Base-by-base conservation (phyloP, 1,284 basidiomycete genomes). In the Trametes sp. region DNA sequence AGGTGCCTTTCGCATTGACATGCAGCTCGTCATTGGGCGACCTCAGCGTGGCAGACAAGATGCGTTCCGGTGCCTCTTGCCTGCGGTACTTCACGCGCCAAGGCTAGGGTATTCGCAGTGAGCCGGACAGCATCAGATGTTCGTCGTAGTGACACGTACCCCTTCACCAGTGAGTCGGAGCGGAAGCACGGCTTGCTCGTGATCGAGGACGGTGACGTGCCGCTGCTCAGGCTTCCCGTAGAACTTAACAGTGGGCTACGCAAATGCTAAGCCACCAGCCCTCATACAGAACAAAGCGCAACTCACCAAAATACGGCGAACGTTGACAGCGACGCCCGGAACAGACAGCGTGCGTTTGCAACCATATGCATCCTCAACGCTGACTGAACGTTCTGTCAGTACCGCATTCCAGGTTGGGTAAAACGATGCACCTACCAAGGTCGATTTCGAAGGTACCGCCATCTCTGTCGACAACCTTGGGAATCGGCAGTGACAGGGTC, bases 321-420 rank as follows among this genome's bases (percentile, higher is more conserved):
- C 94, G 68, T 95, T 94, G 57, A 98, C 91, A n/a, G 88, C 85
- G 54, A 98, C 79, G 16, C 94, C 93, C 21, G 92, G 88, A 0
- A 90, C 88, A 23, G 88, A 86, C 26, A 98, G 78, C 21, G 88
- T 76, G 44, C 93, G 85, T 71, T 92, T 92, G 77, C 97, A 98
- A 23, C 92, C 92, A 70, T 94, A 94, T 1, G 87, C 87, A 77
- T 98, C 97, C 73, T 94, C 92, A 42, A 98, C 87, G 69, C 87
- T 93, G 61, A 93, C 90, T 92, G 68, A 42, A 48, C 41, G 4
- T 4, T 9, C 24, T 29, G 2, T 53, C 19, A 53, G 16, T 26
- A 16, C 0, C 2, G 2, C 2, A 29, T 28, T 8, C 23, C 19
- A 10, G 3, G 16, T 4, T 11, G 23, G 19, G n/a, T 19, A n/a